Percentiles rank a stretch among this genome's conserved stretches.
Evolutionary conservation across 2,329 filamentous ascomycete species (phyloP).

Genomic region (Cucurbitaria berberidis): DNA sequence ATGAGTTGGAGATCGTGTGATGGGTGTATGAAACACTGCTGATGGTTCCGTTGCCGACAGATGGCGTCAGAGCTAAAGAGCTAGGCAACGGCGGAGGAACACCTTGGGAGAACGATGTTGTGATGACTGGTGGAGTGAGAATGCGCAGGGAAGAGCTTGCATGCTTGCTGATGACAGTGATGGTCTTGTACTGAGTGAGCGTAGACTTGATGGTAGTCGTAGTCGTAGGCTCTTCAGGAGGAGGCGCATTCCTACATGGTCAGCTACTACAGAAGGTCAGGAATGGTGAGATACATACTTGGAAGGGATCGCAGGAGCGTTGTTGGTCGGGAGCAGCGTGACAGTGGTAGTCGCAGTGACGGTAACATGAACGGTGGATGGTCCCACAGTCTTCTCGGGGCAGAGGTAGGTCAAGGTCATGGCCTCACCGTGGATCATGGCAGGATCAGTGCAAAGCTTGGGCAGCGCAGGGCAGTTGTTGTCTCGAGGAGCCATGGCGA

Average conservation of each 20-base stretch:
- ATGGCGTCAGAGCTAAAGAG: not conserved
- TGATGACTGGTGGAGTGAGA: not conserved
- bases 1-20: not conserved
- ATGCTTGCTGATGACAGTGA: slow-evolving; percentile 8
- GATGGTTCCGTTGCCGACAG: not conserved
- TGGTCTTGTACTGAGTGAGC: slow-evolving; percentile 12
- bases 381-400: slow-evolving; percentile 13
- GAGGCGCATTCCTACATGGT: not conserved
- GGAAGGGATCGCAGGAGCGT: not conserved
- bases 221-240: slow-evolving; percentile 13
- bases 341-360: slow-evolving; percentile 26
- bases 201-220: slow-evolving; percentile 27
- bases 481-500: slow-evolving; percentile 12
- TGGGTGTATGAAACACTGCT: not conserved
- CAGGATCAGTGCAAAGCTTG: slow-evolving; percentile 29
- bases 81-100: not conserved
- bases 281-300: not conserved
- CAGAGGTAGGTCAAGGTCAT: slow-evolving; percentile 34
- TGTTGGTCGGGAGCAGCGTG: not conserved
- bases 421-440: slow-evolving; percentile 18
- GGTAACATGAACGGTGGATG: slow-evolving; percentile 22
- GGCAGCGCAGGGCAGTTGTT: slow-evolving; percentile 19
- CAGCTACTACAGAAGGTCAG: not conserved
- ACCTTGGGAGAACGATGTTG: not conserved
- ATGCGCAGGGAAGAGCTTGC: not conserved